phyloP scores from a whole-genome alignment of 192 early-diverging fungal species.

The Coemansia sp. region DNA sequence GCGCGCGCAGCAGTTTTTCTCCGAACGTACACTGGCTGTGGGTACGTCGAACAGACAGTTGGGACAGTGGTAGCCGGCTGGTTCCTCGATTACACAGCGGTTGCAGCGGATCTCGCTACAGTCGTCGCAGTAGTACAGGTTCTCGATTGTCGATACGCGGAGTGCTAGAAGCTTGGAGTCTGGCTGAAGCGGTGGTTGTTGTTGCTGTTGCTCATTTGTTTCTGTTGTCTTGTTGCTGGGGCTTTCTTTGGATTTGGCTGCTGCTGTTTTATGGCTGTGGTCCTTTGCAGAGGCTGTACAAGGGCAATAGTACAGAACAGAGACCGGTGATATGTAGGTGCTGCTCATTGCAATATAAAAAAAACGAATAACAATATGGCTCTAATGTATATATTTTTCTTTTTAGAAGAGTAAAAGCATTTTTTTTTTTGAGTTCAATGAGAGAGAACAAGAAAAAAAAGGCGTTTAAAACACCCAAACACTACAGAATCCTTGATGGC shows the following conservation, averaged over 20 bases:
- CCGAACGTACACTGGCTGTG: slow-evolving; percentile 93
- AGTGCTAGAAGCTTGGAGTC: slow-evolving; percentile 26
- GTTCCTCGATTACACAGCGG: slow-evolving; percentile 81
- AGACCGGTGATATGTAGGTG: slow-evolving; percentile 1
- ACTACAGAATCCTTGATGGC: neutral
- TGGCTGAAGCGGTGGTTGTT: neutral
- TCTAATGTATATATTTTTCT: neutral
- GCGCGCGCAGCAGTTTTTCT: slow-evolving; percentile 89
- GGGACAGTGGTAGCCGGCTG: slow-evolving; percentile 90
- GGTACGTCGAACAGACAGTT: slow-evolving; percentile 97
- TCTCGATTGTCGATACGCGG: slow-evolving; percentile 59
- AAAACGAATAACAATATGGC: neutral
- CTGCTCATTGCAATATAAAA: neutral
- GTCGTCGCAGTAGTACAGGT: slow-evolving; percentile 87
- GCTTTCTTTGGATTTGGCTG: neutral
- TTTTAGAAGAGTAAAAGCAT: neutral
- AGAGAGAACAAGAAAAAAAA: neutral
- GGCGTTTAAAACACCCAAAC: neutral
- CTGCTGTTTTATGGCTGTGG: slow-evolving; percentile 4
- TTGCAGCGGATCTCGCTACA: slow-evolving; percentile 82
- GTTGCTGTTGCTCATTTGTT: neutral
- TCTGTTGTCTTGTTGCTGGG: neutral
- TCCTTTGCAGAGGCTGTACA: slow-evolving; percentile 22
- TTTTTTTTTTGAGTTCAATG: neutral
- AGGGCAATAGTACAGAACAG: slow-evolving; percentile 46